Evolutionary conservation across 106 monocot genomes (phyloP).

Genomic region (Acorus gramineus): DNA sequence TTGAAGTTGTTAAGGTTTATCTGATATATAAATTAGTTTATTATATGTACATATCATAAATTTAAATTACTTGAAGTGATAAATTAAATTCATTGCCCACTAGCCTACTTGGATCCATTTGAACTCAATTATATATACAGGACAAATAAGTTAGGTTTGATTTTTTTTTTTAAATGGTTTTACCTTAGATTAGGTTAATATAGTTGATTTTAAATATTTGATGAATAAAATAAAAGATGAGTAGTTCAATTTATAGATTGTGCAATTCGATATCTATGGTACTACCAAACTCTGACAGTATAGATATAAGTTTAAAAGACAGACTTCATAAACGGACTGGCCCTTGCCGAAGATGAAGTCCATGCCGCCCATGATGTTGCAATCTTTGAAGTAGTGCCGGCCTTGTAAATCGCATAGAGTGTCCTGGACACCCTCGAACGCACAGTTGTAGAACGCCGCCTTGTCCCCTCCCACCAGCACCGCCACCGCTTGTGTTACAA

Average conservation of each 20-base stretch:
- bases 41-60: too few relatives aligned
- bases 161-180: too few relatives aligned
- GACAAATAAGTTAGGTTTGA: too few relatives aligned
- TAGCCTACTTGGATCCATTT: too few relatives aligned
- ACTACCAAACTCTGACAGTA: not conserved
- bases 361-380: not conserved
- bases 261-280: too few relatives aligned
- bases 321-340: not conserved
- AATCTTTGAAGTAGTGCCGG: constrained; percentile 3
- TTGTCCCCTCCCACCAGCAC: not conserved
- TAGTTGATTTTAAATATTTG: too few relatives aligned
- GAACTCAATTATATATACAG: too few relatives aligned
- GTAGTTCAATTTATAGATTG: not conserved
- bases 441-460: not conserved
- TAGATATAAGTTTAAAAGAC: not conserved
- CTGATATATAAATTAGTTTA: too few relatives aligned
- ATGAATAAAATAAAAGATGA: not conserved
- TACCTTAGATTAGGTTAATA: too few relatives aligned
- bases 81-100: too few relatives aligned
- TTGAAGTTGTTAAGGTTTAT: too few relatives aligned
- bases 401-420: not conserved
- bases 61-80: too few relatives aligned
- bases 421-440: constrained; percentile 1
- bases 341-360: constrained; percentile 1
- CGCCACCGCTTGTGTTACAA: not conserved